Evolutionary conservation across 106 monocot genomes (phyloP), one percentile per base, ranked within the genome.

Genomic region (Gastrodia elata): DNA sequence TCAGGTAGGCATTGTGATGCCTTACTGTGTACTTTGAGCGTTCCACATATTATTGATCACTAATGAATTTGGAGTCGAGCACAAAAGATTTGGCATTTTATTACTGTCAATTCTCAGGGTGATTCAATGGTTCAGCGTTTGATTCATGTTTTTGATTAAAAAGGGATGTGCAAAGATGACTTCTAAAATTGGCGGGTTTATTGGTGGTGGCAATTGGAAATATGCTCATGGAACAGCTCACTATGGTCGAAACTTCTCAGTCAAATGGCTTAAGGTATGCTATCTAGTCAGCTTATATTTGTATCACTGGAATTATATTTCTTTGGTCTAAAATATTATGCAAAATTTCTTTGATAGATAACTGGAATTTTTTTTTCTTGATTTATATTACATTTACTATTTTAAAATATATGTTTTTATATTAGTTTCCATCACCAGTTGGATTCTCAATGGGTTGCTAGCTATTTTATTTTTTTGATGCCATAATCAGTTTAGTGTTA

Each of bases 161-260:
- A 78, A 98, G 98, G 98, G 98, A 38, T 98, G 98, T 73, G 98
- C 88, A 75, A 98, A 98, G 76, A 98, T 98, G 98, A 98, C 88
- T 71, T 98, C 98, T 52, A 90, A 84, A 82, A 98, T 98, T 85
- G 98, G 98, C 57, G 98, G 98, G 59, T 93, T 81, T 91, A 52
- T 87, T 85, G 98, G 93, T 64, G 98, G 98, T 65, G 98, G 98
- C 2, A 98, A 98, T 74, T 98, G 98, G 98, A 98, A 98, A 79
- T 88, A 84, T 87, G 93, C 98, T 32, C 90, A 93, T 87, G 98
- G 98, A 72, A 93, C 98, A 61, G 91, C 98, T 70, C 93, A 98
- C 84, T 98, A 98, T 91, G 93, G 98, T 14, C 90, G 98, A 0
- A 98, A 93, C 52, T 98, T 98, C 81, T 98, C 98, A 2, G 77